Base-by-base conservation (phyloP, 2,329 filamentous ascomycete genomes). In the Tolypocladium tundrense region DNA sequence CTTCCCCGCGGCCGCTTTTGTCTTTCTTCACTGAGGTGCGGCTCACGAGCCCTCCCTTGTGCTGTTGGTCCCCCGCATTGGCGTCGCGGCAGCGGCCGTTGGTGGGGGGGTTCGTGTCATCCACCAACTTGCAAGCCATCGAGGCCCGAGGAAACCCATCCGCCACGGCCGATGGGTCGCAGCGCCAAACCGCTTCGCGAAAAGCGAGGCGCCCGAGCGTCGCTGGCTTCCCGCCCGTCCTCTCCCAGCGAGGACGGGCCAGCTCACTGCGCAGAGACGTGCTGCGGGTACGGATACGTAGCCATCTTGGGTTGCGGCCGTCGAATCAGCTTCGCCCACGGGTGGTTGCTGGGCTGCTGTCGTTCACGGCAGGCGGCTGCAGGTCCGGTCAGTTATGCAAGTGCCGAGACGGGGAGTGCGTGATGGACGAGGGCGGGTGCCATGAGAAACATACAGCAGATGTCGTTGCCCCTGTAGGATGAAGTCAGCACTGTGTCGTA, bases 391-490 rank as follows among this genome's bases (percentile, higher is more conserved):
- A 68, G 66, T 62, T 62, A 40, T 42, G 33, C 19, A 53, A 39
- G 14, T 27, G 14, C 14, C 51, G 21, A n/a, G 19, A 27, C 6
- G 37, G 45, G 43, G n/a, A 35, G 37, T 39, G 13, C 31, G 6
- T 16, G 16, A 7, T 42, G 27, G 33, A 39, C 31, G 31, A 33
- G 41, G 11, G 54, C 54, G 31, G 31, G 27, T 1, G n/a, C 53
- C 16, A 37, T 41, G 24, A 13, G 43, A 58, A 56, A 71, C 74
- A 65, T 73, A 76, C 74, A 73, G 63, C 75, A 77, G 58, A 76
- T 74, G 60, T 77, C 75, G 61, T 77, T 73, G 60, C 74, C 74
- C 69, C 74, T 76, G 59, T 59, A 57, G 56, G 42, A 58, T 53
- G 42, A 58, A 39, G 63, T 73, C 61, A 70, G 69, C 58, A 56